Percentiles rank a stretch among this genome's conserved stretches.
Evolutionary conservation across 225 moss, liverwort and hornwort genomes (phyloP).

Genomic region (Anthoceros angustus): DNA sequence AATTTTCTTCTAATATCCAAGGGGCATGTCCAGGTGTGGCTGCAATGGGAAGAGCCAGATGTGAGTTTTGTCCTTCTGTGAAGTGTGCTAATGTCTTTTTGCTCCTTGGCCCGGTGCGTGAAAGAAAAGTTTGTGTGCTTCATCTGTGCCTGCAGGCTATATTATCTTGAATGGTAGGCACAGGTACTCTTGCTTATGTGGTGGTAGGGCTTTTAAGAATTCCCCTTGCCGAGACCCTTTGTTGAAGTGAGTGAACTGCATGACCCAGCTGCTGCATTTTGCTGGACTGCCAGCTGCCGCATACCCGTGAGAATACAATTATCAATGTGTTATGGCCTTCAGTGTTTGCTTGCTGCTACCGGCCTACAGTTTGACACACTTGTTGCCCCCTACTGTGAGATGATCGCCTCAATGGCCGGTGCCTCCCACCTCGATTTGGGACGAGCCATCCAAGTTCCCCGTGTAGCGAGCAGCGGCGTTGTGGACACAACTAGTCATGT

Average conservation of each 20-base stretch:
- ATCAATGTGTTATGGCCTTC: too few species aligned
- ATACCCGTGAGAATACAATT: too few species aligned
- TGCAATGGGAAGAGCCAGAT: background rate
- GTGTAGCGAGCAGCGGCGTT: too few species aligned
- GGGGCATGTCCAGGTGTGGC: background rate
- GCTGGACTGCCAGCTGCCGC: too few species aligned
- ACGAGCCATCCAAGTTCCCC: too few species aligned
- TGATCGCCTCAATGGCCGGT: too few species aligned
- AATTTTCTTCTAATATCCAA: conserved; percentile 14
- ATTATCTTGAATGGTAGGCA: conserved; percentile 2
- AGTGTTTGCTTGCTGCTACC: too few species aligned
- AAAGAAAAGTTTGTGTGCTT: background rate
- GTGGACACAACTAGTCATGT: too few species aligned
- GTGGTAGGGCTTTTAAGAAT: background rate
- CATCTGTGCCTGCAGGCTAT: background rate
- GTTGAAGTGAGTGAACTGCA: background rate
- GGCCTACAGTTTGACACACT: too few species aligned
- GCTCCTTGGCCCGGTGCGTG: background rate
- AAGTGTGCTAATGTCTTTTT: background rate
- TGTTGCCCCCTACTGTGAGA: too few species aligned
- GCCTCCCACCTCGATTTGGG: too few species aligned
- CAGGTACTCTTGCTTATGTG: conserved; percentile 1
- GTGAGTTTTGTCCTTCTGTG: background rate
- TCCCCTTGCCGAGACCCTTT: background rate
- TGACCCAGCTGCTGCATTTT: too few species aligned